Conservation (phyloP, 805 yeast species). For the Teunomyces cretensis region DNA sequence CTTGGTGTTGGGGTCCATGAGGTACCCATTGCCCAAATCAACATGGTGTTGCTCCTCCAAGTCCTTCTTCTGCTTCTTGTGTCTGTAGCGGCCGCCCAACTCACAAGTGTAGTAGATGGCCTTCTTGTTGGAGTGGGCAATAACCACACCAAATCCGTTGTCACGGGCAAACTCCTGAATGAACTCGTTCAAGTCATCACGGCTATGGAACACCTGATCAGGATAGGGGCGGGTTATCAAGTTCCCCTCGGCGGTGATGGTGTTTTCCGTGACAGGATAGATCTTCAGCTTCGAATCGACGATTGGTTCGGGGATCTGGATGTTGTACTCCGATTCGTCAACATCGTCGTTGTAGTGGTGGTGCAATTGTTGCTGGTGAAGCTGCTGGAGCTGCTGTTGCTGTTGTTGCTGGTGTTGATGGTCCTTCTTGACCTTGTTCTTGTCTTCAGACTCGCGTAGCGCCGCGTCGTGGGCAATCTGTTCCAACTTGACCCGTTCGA, state of each 20-base stretch:
- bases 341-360: slow-evolving; percentile 21
- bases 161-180: slow-evolving; percentile 56
- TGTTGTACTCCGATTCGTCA: slow-evolving; percentile 42
- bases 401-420: slow-evolving; percentile 21
- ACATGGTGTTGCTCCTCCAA: slow-evolving; percentile 21
- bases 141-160: slow-evolving; percentile 59
- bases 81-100: slow-evolving; percentile 56
- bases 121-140: slow-evolving; percentile 57
- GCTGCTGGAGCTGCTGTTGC: slow-evolving; percentile 12
- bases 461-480: slow-evolving; percentile 31
- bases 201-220: slow-evolving; percentile 49
- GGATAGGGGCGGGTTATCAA: slow-evolving; percentile 55
- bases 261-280: slow-evolving; percentile 43
- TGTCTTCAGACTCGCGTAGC: slow-evolving; percentile 2
- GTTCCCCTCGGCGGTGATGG: slow-evolving; percentile 49
- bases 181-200: slow-evolving; percentile 52
- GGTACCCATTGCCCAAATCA: slow-evolving; percentile 32
- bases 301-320: slow-evolving; percentile 48
- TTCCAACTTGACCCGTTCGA: slow-evolving; percentile 29
- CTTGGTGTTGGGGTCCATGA: slow-evolving; percentile 39
- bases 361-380: slow-evolving; percentile 6
- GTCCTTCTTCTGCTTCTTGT: slow-evolving; percentile 38
- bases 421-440: slow-evolving; percentile 11
- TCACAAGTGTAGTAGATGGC: slow-evolving; percentile 62
- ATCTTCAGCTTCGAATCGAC: slow-evolving; percentile 42